Evolutionary conservation across 192 early-diverging fungal genomes (phyloP), one percentile per base, ranked within the genome.

Genomic region (Entomortierella parvispora): DNA sequence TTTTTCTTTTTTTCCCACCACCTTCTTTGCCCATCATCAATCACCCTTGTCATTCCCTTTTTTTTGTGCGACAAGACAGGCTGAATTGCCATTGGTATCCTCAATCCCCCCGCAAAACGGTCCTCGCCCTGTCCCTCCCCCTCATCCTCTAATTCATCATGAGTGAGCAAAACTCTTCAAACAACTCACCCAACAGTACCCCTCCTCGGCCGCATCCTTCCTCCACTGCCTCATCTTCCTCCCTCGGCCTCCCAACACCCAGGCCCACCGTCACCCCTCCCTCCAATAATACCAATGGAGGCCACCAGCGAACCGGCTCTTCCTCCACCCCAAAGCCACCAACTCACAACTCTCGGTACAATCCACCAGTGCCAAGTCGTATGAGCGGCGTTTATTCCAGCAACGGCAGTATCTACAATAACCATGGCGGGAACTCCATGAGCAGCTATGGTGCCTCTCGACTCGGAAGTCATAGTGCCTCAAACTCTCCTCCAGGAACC

Each of bases 281-380:
- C 4, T 26, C 60, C 1, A 63, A 58, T 14, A 26, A 52, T 45
- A 34, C 57, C 44, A 71, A 71, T 22, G n/a, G n/a, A n/a, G n/a
- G n/a, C 69, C 60, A 2, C 60, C 72, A 29, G 52, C 77, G 62
- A 69, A 31, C 28, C 59, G 12, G 17, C n/a, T 23, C 20, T 26
- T 20, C 52, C 18, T 40, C 51, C 43, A 18, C 32, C 17, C 15
- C 49, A 29, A 25, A 47, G 14, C 26, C 18, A 11, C 18, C 31
- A 3, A 10, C 29, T 20, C 14, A 18, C 9, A 31, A 25, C 15
- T 56, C 54, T n/a, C 26, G 71, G 56, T 76, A 77, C 45, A 68
- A 77, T 23, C 74, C 74, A 2, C 74, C 74, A 49, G 66, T 77
- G 7, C 74, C 74, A 20, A 68, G 66, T 44, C 62, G 74, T 17